These are phyloP conservation scores for Saturnispora gosingensis DNA, from an alignment of 805 yeast genomes.

Conservation along the genomic window DNA sequence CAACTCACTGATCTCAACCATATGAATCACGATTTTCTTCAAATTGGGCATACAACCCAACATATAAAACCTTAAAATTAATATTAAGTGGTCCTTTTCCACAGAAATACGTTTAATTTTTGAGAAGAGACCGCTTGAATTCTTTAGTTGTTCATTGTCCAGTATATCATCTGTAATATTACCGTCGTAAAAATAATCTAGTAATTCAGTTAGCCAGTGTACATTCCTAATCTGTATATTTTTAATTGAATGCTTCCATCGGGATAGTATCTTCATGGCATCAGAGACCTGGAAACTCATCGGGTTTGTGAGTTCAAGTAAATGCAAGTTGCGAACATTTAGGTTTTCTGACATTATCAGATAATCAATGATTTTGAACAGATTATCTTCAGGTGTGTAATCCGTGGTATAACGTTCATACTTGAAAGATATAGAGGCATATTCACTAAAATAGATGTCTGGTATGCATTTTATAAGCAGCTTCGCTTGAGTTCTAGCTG, in stretches of 20 bases:
- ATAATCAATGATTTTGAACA: not conserved
- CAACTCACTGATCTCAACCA: slow-evolving; percentile 2
- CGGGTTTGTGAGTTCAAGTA: not conserved
- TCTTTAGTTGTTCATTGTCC: not conserved
- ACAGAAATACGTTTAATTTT: not conserved
- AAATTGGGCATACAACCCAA: not conserved
- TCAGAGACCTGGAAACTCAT: not conserved
- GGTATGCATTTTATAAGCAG: not conserved
- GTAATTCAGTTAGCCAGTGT: not conserved
- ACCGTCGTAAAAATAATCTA: not conserved
- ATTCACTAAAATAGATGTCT: not conserved
- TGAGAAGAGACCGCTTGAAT: not conserved
- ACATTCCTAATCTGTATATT: not conserved
- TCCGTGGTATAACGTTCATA: slow-evolving; percentile 1
- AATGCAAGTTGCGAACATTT: not conserved
- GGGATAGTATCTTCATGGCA: not conserved
- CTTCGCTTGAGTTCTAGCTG: not conserved
- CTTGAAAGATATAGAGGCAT: not conserved
- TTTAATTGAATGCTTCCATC: not conserved
- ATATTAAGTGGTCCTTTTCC: not conserved
- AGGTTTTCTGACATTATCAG: not conserved
- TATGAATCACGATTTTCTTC: not conserved
- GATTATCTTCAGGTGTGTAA: not conserved
- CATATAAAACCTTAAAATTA: not conserved
- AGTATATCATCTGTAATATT: not conserved